A percentile compares a stretch with the other conserved stretches of the same genome.
Evolutionary conservation across 441 rosid genomes (phyloP).

Genomic region (Croton setiger): DNA sequence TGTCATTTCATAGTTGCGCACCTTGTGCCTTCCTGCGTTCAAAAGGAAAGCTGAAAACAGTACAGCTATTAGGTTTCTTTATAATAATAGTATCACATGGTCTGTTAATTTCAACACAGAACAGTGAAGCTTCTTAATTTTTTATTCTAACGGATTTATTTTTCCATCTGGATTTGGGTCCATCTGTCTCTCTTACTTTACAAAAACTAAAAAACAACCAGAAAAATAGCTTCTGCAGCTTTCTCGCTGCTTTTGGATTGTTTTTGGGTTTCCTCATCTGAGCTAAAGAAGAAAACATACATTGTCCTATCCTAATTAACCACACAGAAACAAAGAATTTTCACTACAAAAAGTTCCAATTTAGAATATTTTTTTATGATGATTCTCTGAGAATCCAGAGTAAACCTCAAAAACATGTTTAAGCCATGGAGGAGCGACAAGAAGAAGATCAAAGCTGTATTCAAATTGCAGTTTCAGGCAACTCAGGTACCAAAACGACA

Average conservation of each 20-base stretch:
- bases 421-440: slow-evolving; percentile 80
- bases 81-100: slow-evolving; percentile 19
- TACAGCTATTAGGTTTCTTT: slow-evolving; percentile 21
- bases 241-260: slow-evolving; percentile 25
- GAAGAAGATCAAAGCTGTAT: slow-evolving; percentile 69
- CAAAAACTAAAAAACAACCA: slow-evolving; percentile 27
- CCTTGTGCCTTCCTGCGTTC: slow-evolving; percentile 48
- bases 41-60: slow-evolving; percentile 30
- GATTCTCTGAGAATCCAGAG: slow-evolving; percentile 27
- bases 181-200: slow-evolving; percentile 12
- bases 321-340: too few species aligned
- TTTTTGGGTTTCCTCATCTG: slow-evolving; percentile 16
- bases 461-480: slow-evolving; percentile 78
- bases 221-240: slow-evolving; percentile 32
- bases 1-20: slow-evolving; percentile 24
- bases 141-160: slow-evolving; percentile 20
- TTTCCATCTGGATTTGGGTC: slow-evolving; percentile 18
- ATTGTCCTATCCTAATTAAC: slow-evolving; percentile 20
- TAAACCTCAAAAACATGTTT: slow-evolving; percentile 48
- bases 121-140: slow-evolving; percentile 14
- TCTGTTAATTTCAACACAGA: not conserved
- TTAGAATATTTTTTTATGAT: slow-evolving; percentile 24
- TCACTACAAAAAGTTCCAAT: too few species aligned
- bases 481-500: slow-evolving; percentile 54
- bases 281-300: slow-evolving; percentile 19